These are phyloP conservation scores for Brassica balearica DNA, from an alignment of 441 rosid genomes.

Conservation along the genomic window DNA sequence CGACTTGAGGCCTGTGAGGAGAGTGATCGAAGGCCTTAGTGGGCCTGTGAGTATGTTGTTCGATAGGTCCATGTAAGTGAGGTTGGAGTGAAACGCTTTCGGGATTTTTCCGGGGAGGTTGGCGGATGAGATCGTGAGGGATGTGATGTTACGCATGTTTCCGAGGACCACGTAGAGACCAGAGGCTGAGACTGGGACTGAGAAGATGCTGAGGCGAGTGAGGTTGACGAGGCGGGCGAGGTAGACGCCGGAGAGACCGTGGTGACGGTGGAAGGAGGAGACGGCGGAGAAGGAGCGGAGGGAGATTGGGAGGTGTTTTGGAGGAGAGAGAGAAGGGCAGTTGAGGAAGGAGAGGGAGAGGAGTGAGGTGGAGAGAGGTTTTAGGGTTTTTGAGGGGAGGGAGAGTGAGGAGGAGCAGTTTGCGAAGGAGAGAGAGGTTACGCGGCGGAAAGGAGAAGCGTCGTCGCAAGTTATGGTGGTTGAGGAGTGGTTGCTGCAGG, in stretches of 20 bases:
- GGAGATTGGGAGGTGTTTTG: conserved; percentile 15
- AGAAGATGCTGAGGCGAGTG: conserved; percentile 1
- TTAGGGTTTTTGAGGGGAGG: conserved; percentile 1
- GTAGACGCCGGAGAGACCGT: conserved; percentile 19
- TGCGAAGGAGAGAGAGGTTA: conserved; percentile 13
- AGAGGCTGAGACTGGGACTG: conserved; percentile 6
- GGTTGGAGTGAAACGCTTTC: conserved; percentile 11
- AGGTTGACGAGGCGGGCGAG: conserved; percentile 21
- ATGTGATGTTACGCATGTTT: conserved; percentile 7
- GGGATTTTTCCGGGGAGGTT: conserved; percentile 10
- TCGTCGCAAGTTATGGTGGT: conserved; percentile 20
- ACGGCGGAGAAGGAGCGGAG: conserved; percentile 19
- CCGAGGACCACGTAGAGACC: conserved; percentile 27
- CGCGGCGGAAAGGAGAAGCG: conserved; percentile 15
- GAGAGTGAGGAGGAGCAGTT: conserved; percentile 4
- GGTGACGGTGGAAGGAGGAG: conserved; percentile 9
- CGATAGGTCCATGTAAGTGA: conserved; percentile 4
- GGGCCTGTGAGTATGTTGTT: conserved; percentile 9
- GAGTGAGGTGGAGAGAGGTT: background rate
- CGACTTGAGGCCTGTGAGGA: background rate
- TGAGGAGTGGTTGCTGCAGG: background rate
- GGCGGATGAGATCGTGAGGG: conserved; percentile 13
- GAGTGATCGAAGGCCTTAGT: background rate
- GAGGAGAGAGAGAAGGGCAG: conserved; percentile 21
- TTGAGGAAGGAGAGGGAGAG: conserved; percentile 20